These are phyloP conservation scores for Schizophyllum commune DNA, from an alignment of 1,284 basidiomycete species.

Conservation along the genomic window DNA sequence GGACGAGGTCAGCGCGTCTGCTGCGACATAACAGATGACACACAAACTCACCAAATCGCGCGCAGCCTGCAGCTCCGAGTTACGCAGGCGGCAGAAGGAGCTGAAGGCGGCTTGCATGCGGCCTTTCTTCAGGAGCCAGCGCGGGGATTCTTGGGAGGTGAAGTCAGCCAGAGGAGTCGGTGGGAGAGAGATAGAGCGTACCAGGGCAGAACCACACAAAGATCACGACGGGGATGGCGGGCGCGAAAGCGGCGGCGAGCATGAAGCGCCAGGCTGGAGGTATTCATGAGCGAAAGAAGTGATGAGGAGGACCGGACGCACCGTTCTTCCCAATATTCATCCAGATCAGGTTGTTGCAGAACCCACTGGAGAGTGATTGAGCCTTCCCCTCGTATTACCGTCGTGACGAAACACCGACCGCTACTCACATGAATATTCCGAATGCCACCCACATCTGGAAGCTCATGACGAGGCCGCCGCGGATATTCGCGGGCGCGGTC, in stretches of 20 bases:
- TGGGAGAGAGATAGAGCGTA: slow-evolving; percentile 13
- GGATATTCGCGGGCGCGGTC: slow-evolving; percentile 52
- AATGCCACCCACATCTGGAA: slow-evolving; percentile 47
- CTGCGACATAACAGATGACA: no score
- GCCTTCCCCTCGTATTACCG: slow-evolving; percentile 29
- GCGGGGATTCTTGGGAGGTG: slow-evolving; percentile 41
- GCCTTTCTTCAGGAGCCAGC: slow-evolving; percentile 66
- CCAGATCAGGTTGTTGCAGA: slow-evolving; percentile 39
- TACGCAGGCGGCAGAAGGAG: slow-evolving; percentile 54
- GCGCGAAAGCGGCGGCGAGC: slow-evolving; percentile 46
- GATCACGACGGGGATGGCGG: slow-evolving; percentile 40
- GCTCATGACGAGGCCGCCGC: slow-evolving; percentile 66
- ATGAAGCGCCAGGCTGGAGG: slow-evolving; percentile 46
- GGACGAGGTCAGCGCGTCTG: background rate
- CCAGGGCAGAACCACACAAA: slow-evolving; percentile 48
- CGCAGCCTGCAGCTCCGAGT: slow-evolving; percentile 57
- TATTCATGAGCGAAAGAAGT: background rate
- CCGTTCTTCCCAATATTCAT: background rate
- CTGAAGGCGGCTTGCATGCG: slow-evolving; percentile 49
- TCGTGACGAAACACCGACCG: background rate
- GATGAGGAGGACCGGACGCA: background rate
- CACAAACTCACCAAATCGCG: slow-evolving; percentile 28
- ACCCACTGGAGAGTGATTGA: slow-evolving; percentile 51
- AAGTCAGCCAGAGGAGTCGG: background rate
- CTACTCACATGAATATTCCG: slow-evolving; percentile 17